Conservation (phyloP, 1,139 yeast genomes). For the Saccharomyces hybrid region DNA sequence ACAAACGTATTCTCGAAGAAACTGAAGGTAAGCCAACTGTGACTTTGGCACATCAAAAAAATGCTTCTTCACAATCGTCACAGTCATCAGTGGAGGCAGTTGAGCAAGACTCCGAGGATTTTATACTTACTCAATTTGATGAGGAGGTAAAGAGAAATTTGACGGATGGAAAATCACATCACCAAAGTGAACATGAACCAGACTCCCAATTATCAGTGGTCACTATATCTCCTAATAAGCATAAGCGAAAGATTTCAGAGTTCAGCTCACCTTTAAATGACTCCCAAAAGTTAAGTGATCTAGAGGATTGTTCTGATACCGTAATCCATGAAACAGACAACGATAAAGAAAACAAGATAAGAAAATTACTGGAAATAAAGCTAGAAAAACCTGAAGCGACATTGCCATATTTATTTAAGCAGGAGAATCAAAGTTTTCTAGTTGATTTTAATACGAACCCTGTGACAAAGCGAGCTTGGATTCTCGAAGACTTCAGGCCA, state of each 20-base stretch:
- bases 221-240: neutral
- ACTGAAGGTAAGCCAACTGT: neutral
- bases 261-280: slow-evolving; percentile 22
- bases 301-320: slow-evolving; percentile 3
- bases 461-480: slow-evolving; percentile 29
- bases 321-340: neutral
- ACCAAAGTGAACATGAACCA: neutral
- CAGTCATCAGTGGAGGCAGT: neutral
- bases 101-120: slow-evolving; percentile 19
- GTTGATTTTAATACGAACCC: slow-evolving; percentile 31
- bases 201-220: neutral
- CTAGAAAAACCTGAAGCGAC: neutral
- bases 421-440: neutral
- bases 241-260: slow-evolving; percentile 9
- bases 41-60: neutral
- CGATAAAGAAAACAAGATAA: neutral
- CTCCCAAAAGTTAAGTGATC: slow-evolving; percentile 9
- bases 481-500: slow-evolving; percentile 30
- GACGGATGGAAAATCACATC: neutral
- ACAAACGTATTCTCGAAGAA: neutral
- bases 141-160: neutral
- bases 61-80: neutral
- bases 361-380: neutral
- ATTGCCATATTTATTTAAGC: neutral
- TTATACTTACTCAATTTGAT: slow-evolving; percentile 21